Evolutionary conservation across 257 asterid genomes (phyloP), one percentile per base, ranked within the genome.

Genomic region (Verbascum thapsus): DNA sequence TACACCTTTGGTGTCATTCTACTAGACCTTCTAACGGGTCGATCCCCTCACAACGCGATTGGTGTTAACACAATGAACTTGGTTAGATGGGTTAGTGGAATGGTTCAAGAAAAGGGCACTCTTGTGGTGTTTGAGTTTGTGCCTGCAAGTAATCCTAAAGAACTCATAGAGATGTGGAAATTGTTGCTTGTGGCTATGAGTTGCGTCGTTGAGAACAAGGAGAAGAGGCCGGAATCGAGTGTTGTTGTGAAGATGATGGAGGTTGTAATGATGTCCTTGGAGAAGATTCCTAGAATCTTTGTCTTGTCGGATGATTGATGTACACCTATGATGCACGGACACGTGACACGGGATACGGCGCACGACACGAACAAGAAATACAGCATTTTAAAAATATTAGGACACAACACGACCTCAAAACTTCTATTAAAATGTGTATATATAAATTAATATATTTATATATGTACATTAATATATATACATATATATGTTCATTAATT

Each of bases 181-280:
- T 0, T 52, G 39, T 8, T 52, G 17, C 40, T 22, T 10, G 40
- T 52, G 17, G 35, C 57, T 4, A 51, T 51, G 15, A 10, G 59
- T 34, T 53, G 59, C n/a, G 42, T 53, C 11, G 59, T 23, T 1
- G 42, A 30, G 1, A 34, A 53, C 13, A 40, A 40, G 3, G n/a
- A 12, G 20, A 0, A 5, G 20, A 53, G 59, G n/a, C 59, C 42
- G 10, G n/a, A 26, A 7, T 26, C 30, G 18, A 0, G 7, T 6
- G 11, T 12, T 2, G 59, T 53, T 4, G 41, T 22, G 59, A n/a
- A 12, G 59, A 53, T 11, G 59, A 53, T 53, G 59, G 59, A 53
- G 7, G 30, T 16, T 47, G 8, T 17, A 47, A 47, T 26, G 32
- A 26, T n/a, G 32, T 26, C 32, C 32, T 26, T 26, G 2, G 32